phyloP scores from a whole-genome alignment of 306 rosid genomes.

The Lathyrus sativus region DNA sequence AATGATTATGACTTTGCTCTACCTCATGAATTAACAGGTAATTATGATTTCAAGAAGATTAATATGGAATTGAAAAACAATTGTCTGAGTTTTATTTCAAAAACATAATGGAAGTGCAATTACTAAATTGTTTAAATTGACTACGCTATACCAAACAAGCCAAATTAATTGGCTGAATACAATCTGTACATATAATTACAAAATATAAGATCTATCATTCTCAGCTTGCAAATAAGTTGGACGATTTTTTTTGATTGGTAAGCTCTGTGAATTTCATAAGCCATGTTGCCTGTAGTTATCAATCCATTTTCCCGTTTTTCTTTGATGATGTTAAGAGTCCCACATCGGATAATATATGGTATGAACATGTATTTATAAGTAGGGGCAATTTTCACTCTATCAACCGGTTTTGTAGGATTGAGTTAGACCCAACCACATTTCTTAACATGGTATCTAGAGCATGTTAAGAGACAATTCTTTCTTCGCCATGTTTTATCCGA shows the following conservation, averaged over 20 bases:
- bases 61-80: neutral
- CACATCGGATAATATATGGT: too few species aligned
- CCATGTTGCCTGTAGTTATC: neutral
- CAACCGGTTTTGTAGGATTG: too few species aligned
- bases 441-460: too few species aligned
- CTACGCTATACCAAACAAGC: neutral
- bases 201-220: neutral
- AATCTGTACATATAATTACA: neutral
- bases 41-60: slow-evolving; percentile 47
- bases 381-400: too few species aligned
- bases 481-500: too few species aligned
- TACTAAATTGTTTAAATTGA: neutral
- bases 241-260: neutral
- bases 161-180: neutral
- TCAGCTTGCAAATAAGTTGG: neutral
- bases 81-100: neutral
- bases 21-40: slow-evolving; percentile 86
- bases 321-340: too few species aligned
- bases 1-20: slow-evolving; percentile 85
- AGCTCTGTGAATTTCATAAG: neutral
- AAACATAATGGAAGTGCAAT: neutral
- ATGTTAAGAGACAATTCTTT: too few species aligned
- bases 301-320: neutral
- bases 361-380: too few species aligned
- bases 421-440: too few species aligned